Evolutionary conservation across 371 early-diverging fungal genomes (phyloP), one percentile per base, ranked within the genome.

Genomic region (Mucor lusitanicus): DNA sequence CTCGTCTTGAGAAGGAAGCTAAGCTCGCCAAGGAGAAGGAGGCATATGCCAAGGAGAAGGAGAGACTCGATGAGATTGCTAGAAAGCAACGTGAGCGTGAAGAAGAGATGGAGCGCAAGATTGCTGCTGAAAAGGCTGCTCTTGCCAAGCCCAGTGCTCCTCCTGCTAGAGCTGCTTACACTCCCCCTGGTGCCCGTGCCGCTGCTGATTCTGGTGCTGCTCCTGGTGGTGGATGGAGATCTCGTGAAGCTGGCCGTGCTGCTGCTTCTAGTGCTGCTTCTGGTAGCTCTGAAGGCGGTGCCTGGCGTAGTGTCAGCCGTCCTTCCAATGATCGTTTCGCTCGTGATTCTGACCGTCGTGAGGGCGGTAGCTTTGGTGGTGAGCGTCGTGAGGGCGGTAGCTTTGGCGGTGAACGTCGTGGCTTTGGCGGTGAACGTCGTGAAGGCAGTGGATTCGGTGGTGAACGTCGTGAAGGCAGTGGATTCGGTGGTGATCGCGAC

Each of bases 71-170:
- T 37, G 84, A 78, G 59, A 67, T 69, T 15, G 78, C 78, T 19
- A 79, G 74, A 63, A 79, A 75, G 40, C 77, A 81, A 55, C 69
- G 67, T 17, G 80, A 83, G 39, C 69, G 68, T 37, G 81, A 79
- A 55, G 75, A 69, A 9, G 83, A 77, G 48, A 73, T 80, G 48
- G 83, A 83, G 62, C 74, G 72, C 12, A 78, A 73, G n/a, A 30
- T 75, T 13, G 63, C 42, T 19, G 72, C 46, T 5, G 35, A n/a
- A 3, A 61, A 65, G 21, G 55, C 65, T 35, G 23, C 42, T 5
- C 53, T 53, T 27, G 53, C 53, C 11, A 53, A 53, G 53, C 1
- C 13, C 33, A 42, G 9, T 11, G 57, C 64, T 28, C 44, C 59
- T 39, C 32, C 63, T 53, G 65, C 42, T 50, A 53, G 21, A 17